phyloP scores from a whole-genome alignment of 768 basidiomycete genomes.

The Dacryopinax primogenitus region DNA sequence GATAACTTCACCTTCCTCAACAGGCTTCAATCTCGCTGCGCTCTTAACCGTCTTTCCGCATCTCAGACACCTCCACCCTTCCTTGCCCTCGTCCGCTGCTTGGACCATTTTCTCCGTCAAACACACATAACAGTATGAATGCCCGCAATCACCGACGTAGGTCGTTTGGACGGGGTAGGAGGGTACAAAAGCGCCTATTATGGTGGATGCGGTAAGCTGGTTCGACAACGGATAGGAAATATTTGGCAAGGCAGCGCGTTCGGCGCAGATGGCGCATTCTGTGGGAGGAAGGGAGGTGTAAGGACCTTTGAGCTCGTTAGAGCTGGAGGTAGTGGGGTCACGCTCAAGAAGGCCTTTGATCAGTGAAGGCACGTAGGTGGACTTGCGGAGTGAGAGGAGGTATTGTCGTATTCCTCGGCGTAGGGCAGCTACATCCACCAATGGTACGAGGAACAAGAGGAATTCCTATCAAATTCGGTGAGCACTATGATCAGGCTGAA shows the following conservation, averaged over 20 bases:
- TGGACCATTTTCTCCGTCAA: conserved; percentile 70
- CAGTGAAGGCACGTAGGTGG: background rate
- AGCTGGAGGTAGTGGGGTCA: background rate
- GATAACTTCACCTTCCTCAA: conserved; percentile 23
- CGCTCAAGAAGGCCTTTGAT: background rate
- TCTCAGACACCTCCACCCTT: conserved; percentile 70
- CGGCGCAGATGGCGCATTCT: conserved; percentile 85
- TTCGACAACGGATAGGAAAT: conserved; percentile 14
- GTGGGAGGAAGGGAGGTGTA: conserved; percentile 54
- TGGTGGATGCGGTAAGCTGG: conserved; percentile 32
- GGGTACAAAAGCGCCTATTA: conserved; percentile 28
- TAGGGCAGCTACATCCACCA: conserved; percentile 56
- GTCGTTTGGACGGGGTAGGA: conserved; percentile 62
- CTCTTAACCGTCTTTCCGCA: conserved; percentile 54
- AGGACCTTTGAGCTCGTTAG: conserved; percentile 35
- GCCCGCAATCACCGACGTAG: conserved; percentile 71
- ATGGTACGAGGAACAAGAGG: conserved; percentile 77
- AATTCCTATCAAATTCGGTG: conserved; percentile 58
- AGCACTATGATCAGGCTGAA: conserved; percentile 8
- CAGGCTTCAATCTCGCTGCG: conserved; percentile 48
- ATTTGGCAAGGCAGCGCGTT: conserved; percentile 40
- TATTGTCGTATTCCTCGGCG: conserved; percentile 37
- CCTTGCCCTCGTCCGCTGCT: conserved; percentile 45
- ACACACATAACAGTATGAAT: conserved; percentile 90
- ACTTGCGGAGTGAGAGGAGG: conserved; percentile 7